Percentiles rank a stretch among this genome's conserved stretches.
phyloP scores from a whole-genome alignment of 1,284 basidiomycete genomes.

The Spongispora temasekensis region DNA sequence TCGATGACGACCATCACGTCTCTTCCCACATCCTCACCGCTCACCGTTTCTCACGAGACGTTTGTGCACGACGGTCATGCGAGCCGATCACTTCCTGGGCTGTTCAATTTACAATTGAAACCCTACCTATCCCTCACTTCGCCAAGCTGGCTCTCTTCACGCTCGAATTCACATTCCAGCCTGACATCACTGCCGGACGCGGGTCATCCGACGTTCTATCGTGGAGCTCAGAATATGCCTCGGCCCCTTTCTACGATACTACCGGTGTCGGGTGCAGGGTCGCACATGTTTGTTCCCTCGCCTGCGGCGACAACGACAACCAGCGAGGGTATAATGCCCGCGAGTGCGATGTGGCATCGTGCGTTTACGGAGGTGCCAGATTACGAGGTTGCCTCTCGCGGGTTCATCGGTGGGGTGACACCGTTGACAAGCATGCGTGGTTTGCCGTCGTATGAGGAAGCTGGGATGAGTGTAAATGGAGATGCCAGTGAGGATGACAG shows the following conservation, averaged over 20 bases:
- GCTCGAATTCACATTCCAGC: constrained; percentile 40
- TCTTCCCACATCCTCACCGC: not conserved
- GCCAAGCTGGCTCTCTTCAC: constrained; percentile 40
- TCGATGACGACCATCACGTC: constrained; percentile 15
- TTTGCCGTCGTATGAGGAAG: constrained; percentile 82
- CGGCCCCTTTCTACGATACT: too few species aligned
- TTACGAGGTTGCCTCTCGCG: constrained; percentile 78
- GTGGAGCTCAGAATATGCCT: too few species aligned
- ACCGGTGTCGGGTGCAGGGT: not conserved
- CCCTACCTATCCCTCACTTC: constrained; percentile 45
- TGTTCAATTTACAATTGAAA: constrained; percentile 66
- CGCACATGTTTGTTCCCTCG: constrained; percentile 2
- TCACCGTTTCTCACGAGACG: constrained; percentile 37
- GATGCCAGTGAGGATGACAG: too few species aligned
- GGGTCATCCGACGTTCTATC: constrained; percentile 6
- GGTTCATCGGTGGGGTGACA: constrained; percentile 85
- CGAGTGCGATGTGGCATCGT: constrained; percentile 49
- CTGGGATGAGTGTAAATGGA: constrained; percentile 23
- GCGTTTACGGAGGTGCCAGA: constrained; percentile 79
- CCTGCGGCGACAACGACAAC: not conserved
- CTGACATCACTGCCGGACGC: constrained; percentile 24
- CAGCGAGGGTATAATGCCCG: constrained; percentile 19
- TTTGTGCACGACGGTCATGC: constrained; percentile 55
- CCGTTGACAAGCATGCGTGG: constrained; percentile 75
- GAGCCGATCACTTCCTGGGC: constrained; percentile 49